Base-by-base conservation (phyloP, 2,329 filamentous ascomycete species). In the Sporothrix mexicana region DNA sequence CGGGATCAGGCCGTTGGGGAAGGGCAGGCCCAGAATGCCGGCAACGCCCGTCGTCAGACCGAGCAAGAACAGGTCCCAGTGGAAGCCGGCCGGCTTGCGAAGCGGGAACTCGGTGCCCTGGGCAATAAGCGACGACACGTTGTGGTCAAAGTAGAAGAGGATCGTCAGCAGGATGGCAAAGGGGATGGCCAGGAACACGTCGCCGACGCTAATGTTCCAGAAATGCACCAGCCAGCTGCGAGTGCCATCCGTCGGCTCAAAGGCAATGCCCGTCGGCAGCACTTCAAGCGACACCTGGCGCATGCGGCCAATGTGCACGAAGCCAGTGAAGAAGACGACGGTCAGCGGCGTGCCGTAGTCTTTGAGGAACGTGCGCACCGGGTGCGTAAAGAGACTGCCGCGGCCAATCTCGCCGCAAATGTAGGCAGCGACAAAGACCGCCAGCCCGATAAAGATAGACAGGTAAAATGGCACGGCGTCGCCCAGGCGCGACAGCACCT, bases 91-190 rank as follows among this genome's bases (percentile, higher is more conserved):
- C 2, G 93, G 93, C 78, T 95, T 95, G 25, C 88, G 87, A 12
- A 95, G 88, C 1, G 93, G 93, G 75, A 94, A 95, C 78, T 95
- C 92, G 74, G 91, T 94, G 68, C 92, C 93, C 79, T 95, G 93
- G 12, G 92, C 92, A 71, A 95, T 95, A 43, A 95, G 87, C 6
- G 92, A 94, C 0, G 92, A 95, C 1, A 95, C 92, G 77, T 96
- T 97, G 78, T 97, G 94, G 78, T 97, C 94, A 79, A 96, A 97
- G 84, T 92, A 97, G 79, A 97, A 97, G 4, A 97, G 83, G 25
- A 97, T 90, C 0, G 94, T 97, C 17, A 97, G 84, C 1, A 97
- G 84, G 47, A 97, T 78, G 0, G 93, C 94, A 82, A 97, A 97
- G 0, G 94, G 94, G n/a, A 97, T 87, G 0, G 94, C 94, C 59